Conservation (phyloP, 2,329 filamentous ascomycete species). For the Dendryphion nanum region DNA sequence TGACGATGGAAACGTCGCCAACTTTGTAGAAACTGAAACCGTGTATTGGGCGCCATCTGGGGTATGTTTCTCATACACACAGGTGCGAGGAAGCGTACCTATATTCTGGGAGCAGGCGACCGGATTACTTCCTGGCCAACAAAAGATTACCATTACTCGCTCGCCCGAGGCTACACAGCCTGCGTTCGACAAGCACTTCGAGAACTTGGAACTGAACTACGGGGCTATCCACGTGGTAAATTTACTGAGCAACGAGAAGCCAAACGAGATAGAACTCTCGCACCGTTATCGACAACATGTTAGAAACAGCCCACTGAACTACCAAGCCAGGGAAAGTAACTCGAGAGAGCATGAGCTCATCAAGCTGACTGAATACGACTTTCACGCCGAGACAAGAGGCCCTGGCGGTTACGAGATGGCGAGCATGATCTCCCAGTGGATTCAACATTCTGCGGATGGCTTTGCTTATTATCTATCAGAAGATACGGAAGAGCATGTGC, state of each 20-base stretch:
- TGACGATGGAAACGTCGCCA: constrained; percentile 94
- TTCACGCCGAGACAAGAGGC: constrained; percentile 89
- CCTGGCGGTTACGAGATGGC: constrained; percentile 87
- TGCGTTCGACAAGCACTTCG: constrained; percentile 93
- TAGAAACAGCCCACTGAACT: constrained; percentile 67
- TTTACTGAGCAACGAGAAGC: constrained; percentile 85
- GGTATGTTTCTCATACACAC: constrained; percentile 87
- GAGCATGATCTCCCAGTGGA: constrained; percentile 74
- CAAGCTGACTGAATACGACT: constrained; percentile 86
- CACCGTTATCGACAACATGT: constrained; percentile 77
- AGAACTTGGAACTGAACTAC: constrained; percentile 79
- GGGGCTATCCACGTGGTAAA: constrained; percentile 92
- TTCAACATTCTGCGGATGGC: constrained; percentile 74
- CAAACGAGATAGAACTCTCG: constrained; percentile 81
- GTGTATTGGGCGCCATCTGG: constrained; percentile 79
- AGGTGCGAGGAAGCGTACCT: constrained; percentile 88
- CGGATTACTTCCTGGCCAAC: constrained; percentile 83
- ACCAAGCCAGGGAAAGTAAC: constrained; percentile 52
- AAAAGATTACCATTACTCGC: constrained; percentile 89
- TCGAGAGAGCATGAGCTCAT: constrained; percentile 70
- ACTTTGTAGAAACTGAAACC: constrained; percentile 98
- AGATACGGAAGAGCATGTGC: constrained; percentile 58
- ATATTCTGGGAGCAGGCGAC: constrained; percentile 96
- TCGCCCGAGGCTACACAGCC: constrained; percentile 89
- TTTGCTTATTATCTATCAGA: constrained; percentile 93